Conservation (phyloP, 140 eudicot genomes). For the Oenanthe javanica region DNA sequence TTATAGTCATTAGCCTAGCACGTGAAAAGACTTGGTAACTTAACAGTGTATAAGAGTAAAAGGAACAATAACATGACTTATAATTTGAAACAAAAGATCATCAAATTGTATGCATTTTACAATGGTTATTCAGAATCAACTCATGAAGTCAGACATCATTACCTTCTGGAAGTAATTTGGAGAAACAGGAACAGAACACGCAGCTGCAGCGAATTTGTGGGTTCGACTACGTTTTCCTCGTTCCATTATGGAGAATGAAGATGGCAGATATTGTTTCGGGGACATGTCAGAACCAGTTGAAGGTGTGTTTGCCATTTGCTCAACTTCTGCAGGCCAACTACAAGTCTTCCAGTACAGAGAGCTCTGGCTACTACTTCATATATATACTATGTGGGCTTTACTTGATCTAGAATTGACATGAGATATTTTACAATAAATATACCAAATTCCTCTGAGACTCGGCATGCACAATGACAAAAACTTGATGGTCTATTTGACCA, state of each 20-base stretch:
- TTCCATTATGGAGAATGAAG: slow-evolving; percentile 17
- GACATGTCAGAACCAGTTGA: slow-evolving; percentile 24
- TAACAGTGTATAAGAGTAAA: neutral
- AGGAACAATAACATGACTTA: neutral
- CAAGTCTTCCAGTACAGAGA: neutral
- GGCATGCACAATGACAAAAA: neutral
- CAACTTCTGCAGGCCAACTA: slow-evolving; percentile 11
- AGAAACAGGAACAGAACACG: slow-evolving; percentile 8
- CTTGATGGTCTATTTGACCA: neutral
- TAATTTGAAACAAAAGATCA: neutral
- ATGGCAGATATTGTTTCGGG: slow-evolving; percentile 18
- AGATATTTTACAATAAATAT: neutral
- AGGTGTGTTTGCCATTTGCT: slow-evolving; percentile 30
- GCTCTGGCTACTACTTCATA: neutral
- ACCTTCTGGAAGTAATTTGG: slow-evolving; percentile 48
- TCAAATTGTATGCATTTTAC: neutral
- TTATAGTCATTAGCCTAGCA: neutral
- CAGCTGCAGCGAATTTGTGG: slow-evolving; percentile 2
- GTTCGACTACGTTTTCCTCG: slow-evolving; percentile 13
- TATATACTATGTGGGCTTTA: neutral
- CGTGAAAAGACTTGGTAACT: neutral
- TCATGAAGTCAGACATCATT: neutral
- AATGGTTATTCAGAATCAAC: neutral
- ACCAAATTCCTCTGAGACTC: neutral
- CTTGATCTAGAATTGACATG: neutral